Percentiles rank a stretch among this genome's conserved stretches.
phyloP scores from a whole-genome alignment of 2,329 filamentous ascomycete species.

The Aspergillus flavus region DNA sequence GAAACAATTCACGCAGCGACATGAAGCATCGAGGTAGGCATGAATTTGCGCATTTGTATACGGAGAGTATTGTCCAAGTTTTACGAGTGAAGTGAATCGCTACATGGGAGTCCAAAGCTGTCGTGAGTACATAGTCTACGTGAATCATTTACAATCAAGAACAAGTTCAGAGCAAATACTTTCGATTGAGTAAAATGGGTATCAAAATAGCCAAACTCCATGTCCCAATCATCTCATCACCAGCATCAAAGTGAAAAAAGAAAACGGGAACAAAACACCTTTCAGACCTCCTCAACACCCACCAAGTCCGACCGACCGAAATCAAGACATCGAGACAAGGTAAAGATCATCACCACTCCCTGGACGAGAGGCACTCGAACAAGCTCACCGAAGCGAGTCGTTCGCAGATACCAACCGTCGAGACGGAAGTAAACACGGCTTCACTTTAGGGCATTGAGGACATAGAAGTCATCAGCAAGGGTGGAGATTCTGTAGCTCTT shows the following conservation, averaged over 20 bases:
- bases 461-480: slow-evolving; percentile 88
- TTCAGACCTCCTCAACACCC: slow-evolving; percentile 91
- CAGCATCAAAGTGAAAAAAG: slow-evolving; percentile 57
- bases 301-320: slow-evolving; percentile 77
- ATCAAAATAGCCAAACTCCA: neutral
- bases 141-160: neutral
- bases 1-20: no score
- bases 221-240: neutral
- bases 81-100: no score
- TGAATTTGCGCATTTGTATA: no score
- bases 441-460: slow-evolving; percentile 91
- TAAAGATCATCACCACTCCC: slow-evolving; percentile 95
- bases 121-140: no score
- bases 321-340: slow-evolving; percentile 70
- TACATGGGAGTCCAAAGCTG: no score
- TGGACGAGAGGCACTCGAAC: slow-evolving; percentile 60
- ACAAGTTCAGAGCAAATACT: neutral
- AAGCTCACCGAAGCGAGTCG: slow-evolving; percentile 37
- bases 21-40: no score
- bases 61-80: no score
- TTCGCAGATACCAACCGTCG: slow-evolving; percentile 31
- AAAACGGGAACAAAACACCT: slow-evolving; percentile 55
- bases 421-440: slow-evolving; percentile 60
- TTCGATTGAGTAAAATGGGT: neutral
- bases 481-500: slow-evolving; percentile 89